Evolutionary conservation across 495 filamentous ascomycete genomes (phyloP).

Genomic region (Lepraria neglecta): DNA sequence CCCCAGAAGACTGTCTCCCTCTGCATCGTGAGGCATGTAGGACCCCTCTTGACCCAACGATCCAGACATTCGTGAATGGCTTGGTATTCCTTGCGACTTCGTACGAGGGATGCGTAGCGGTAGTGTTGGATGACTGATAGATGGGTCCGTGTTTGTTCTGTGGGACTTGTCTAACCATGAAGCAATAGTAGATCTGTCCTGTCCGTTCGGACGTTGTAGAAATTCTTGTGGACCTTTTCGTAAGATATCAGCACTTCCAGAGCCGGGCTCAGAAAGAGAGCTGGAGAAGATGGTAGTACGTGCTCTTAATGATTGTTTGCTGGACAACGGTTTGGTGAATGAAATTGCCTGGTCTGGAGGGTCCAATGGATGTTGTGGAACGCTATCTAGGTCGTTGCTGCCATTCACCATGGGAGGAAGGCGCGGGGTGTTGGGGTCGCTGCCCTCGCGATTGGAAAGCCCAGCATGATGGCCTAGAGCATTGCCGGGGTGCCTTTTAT

Average conservation of each 20-base stretch:
- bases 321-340: background rate
- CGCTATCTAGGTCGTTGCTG: constrained; percentile 16
- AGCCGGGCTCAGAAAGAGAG: constrained; percentile 11
- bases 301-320: background rate
- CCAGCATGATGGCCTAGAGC: constrained; percentile 20
- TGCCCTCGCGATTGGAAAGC: constrained; percentile 9
- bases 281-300: constrained; percentile 5
- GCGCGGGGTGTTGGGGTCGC: constrained; percentile 40
- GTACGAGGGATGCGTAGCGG: constrained; percentile 7
- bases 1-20: background rate
- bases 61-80: constrained; percentile 4
- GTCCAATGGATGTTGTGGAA: constrained; percentile 17
- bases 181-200: constrained; percentile 1
- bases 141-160: constrained; percentile 1
- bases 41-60: background rate
- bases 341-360: background rate
- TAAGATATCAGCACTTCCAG: background rate
- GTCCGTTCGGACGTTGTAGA: background rate
- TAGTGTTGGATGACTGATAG: background rate
- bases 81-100: background rate
- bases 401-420: constrained; percentile 34
- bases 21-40: background rate
- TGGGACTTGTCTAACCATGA: constrained; percentile 6
- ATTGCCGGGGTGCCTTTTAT: constrained; percentile 29
- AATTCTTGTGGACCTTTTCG: background rate